These are phyloP conservation scores for Amborella trichopoda DNA, from an alignment of 164 flowering plant genomes.

Conservation along the genomic window DNA sequence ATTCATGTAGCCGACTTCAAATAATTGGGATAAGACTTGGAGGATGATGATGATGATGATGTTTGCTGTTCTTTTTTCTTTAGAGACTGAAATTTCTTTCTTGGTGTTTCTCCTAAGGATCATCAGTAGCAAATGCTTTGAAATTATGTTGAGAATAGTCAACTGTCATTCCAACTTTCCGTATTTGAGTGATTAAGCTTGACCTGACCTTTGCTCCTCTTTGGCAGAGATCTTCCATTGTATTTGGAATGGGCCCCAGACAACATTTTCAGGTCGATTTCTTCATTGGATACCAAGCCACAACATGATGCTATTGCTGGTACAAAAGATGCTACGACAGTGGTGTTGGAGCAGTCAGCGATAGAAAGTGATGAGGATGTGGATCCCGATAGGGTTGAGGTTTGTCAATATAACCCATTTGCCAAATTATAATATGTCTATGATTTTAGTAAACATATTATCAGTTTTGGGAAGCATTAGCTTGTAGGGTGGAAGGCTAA, in stretches of 20 bases:
- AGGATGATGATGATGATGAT: too few species aligned
- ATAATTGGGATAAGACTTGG: too few species aligned
- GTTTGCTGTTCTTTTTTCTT: too few species aligned
- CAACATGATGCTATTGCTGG: slow-evolving; percentile 24
- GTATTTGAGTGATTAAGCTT: too few species aligned
- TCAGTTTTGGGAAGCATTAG: too few species aligned
- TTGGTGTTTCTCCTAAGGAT: too few species aligned
- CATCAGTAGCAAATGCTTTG: too few species aligned
- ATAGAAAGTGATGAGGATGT: slow-evolving; percentile 49
- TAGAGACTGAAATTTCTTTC: too few species aligned
- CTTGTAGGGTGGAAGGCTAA: too few species aligned
- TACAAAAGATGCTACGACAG: slow-evolving; percentile 48
- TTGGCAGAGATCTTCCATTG: slow-evolving; percentile 65
- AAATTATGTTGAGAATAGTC: too few species aligned
- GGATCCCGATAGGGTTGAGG: slow-evolving; percentile 92
- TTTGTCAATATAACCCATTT: slow-evolving; percentile 11
- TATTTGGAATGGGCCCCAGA: slow-evolving; percentile 96
- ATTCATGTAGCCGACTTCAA: too few species aligned
- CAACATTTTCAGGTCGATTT: slow-evolving; percentile 37
- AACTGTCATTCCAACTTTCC: too few species aligned
- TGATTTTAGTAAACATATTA: neutral
- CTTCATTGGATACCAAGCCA: slow-evolving; percentile 17
- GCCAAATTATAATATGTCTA: neutral
- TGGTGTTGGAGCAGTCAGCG: slow-evolving; percentile 41
- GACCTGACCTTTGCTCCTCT: neutral